A percentile compares a stretch with the other conserved stretches of the same genome.
Evolutionary conservation across 2,329 filamentous ascomycete species (phyloP).

Genomic region (Periconia sp.): DNA sequence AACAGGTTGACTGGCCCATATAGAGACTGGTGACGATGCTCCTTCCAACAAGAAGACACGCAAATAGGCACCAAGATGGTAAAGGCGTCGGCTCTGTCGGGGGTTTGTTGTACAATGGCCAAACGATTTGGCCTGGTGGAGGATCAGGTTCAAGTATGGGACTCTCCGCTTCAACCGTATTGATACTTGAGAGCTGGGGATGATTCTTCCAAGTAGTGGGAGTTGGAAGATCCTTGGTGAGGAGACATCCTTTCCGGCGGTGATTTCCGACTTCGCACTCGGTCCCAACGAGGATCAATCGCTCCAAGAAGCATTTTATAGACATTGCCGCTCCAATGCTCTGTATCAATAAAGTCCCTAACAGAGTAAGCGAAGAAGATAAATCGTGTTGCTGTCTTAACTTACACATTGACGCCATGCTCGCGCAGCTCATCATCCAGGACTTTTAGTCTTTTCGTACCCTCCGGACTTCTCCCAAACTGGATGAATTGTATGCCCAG

Average conservation of each 20-base stretch:
- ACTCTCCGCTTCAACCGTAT: too few species aligned
- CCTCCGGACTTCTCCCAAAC: slow-evolving; percentile 16
- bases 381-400: not conserved
- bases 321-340: slow-evolving; percentile 10
- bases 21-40: too few species aligned
- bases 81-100: too few species aligned
- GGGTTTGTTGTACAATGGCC: too few species aligned
- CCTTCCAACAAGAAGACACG: too few species aligned
- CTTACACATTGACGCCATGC: slow-evolving; percentile 5
- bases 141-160: too few species aligned
- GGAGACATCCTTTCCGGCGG: not conserved
- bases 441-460: slow-evolving; percentile 9
- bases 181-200: too few species aligned
- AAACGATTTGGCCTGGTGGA: too few species aligned
- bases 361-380: not conserved
- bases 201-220: not conserved
- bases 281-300: slow-evolving; percentile 13
- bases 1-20: too few species aligned
- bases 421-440: slow-evolving; percentile 12
- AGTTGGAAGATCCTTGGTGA: not conserved
- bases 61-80: too few species aligned
- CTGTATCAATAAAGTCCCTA: slow-evolving; percentile 22
- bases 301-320: slow-evolving; percentile 23
- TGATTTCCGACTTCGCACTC: not conserved
- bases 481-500: slow-evolving; percentile 27